A percentile compares a stretch with the other conserved stretches of the same genome.
phyloP scores from a whole-genome alignment of 257 asterid genomes.

The Anisodus tanguticus region DNA sequence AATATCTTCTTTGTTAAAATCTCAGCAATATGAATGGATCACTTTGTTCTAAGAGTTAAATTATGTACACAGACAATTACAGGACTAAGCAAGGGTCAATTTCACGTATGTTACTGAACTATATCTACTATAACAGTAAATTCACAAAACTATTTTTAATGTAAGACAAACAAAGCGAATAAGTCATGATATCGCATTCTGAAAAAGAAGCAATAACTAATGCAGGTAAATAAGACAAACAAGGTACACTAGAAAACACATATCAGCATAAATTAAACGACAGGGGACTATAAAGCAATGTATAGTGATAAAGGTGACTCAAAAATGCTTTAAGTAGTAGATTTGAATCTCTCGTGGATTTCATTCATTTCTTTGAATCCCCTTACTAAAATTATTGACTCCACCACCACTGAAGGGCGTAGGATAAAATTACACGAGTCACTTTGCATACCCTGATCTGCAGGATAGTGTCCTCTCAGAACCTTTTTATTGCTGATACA shows the following conservation, averaged over 20 bases:
- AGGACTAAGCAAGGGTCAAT: no score
- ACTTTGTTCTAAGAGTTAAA: not conserved
- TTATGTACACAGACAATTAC: no score
- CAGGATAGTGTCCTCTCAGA: not conserved
- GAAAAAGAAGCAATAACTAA: no score
- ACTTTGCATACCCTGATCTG: not conserved
- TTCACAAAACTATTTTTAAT: no score
- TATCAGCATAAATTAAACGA: no score
- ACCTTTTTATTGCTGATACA: not conserved
- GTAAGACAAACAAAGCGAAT: no score
- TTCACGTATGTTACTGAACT: no score
- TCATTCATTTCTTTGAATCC: not conserved
- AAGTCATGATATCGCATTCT: no score
- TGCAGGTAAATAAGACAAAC: no score
- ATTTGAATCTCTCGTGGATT: not conserved
- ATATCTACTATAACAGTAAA: no score
- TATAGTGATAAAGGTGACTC: not conserved
- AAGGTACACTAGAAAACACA: no score
- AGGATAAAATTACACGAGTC: not conserved
- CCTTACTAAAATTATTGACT: not conserved
- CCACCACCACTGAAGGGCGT: not conserved
- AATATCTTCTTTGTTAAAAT: not conserved
- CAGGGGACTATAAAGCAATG: no score
- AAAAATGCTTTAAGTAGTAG: not conserved
- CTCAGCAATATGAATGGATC: not conserved